Percentiles rank a stretch among this genome's conserved stretches.
Evolutionary conservation across 345 rosid species (phyloP).

Genomic region (Clausena lansium): DNA sequence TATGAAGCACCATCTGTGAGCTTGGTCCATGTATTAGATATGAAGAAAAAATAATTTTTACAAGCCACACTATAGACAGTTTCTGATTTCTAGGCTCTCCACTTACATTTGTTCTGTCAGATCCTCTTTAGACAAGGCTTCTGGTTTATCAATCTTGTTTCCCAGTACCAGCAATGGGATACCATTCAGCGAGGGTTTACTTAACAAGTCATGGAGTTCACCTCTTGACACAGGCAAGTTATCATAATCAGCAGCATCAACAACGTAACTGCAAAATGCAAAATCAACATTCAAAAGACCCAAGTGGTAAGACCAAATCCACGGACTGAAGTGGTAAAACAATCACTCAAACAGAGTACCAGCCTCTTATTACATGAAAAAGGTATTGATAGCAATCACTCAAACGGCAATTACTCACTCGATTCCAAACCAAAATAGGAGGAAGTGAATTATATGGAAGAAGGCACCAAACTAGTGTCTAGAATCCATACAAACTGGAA

Average conservation of each 20-base stretch:
- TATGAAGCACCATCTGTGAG: neutral
- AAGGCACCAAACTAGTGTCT: neutral
- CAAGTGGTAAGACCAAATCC: neutral
- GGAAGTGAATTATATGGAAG: neutral
- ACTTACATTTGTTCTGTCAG: slow-evolving; percentile 58
- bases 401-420: neutral
- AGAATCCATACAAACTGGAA: neutral
- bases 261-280: slow-evolving; percentile 50
- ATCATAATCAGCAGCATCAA: slow-evolving; percentile 69
- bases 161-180: slow-evolving; percentile 73
- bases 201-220: slow-evolving; percentile 70
- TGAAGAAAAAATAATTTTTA: neutral
- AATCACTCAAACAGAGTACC: neutral
- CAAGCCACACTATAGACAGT: neutral
- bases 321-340: slow-evolving; percentile 21
- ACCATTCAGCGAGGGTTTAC: slow-evolving; percentile 58
- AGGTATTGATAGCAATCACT: neutral
- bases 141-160: slow-evolving; percentile 70
- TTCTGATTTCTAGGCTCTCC: neutral
- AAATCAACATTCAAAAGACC: neutral
- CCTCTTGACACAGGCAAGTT: slow-evolving; percentile 58
- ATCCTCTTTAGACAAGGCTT: slow-evolving; percentile 56
- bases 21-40: neutral
- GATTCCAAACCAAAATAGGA: neutral
- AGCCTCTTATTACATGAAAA: neutral